Conservation (phyloP, 2,329 filamentous ascomycete genomes). For the Triangularia setosa region DNA sequence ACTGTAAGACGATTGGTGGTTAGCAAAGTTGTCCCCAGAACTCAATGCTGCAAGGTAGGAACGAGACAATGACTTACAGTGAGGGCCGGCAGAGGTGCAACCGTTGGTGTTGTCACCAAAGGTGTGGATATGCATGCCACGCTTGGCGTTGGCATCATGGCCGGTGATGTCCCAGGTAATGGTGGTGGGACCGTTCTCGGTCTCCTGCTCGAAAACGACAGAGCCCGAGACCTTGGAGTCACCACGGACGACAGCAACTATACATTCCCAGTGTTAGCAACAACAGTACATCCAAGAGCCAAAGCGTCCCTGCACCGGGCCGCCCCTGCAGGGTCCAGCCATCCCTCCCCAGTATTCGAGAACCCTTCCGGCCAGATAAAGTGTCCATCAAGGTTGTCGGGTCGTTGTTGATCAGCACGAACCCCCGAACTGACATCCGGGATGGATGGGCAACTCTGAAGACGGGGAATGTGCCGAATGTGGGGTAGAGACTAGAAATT, state of each 20-base stretch:
- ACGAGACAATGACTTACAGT: constrained; percentile 63
- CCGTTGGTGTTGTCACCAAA: constrained; percentile 99
- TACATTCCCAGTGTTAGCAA: constrained; percentile 17
- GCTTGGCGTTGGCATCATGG: constrained; percentile 91
- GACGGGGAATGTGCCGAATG: constrained; percentile 2
- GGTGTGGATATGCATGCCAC: constrained; percentile 97
- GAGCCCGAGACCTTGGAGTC: constrained; percentile 93
- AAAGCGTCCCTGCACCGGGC: neutral
- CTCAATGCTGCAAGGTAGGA: neutral
- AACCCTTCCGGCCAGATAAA: constrained; percentile 12
- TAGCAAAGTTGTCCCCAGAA: neutral
- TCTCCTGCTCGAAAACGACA: constrained; percentile 89
- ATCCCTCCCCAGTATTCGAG: constrained; percentile 3
- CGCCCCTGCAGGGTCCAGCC: constrained; percentile 14
- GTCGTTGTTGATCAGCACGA: constrained; percentile 37
- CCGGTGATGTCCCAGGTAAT: constrained; percentile 90
- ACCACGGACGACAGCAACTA: constrained; percentile 95
- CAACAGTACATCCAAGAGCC: constrained; percentile 8
- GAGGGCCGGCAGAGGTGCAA: constrained; percentile 95
- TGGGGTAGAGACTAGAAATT: neutral
- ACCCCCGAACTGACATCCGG: constrained; percentile 24
- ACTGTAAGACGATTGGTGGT: constrained; percentile 48
- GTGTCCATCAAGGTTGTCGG: constrained; percentile 44
- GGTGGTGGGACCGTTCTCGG: constrained; percentile 76
- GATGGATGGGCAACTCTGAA: constrained; percentile 6